Evolutionary conservation across 1,284 basidiomycete genomes (phyloP).

Genomic region (Chiua sp.): DNA sequence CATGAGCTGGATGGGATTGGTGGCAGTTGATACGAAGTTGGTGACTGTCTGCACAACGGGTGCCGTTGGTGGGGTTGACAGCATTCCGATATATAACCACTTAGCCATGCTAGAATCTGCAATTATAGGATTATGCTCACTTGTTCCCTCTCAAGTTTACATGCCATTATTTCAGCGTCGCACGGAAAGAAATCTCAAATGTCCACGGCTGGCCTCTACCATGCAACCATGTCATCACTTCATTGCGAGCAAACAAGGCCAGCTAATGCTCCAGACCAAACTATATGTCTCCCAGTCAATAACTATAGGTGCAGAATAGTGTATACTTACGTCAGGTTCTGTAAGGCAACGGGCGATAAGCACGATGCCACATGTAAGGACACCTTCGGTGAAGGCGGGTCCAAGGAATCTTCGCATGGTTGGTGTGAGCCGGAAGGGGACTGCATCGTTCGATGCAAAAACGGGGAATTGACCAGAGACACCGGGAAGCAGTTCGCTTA

Average conservation of each 20-base stretch:
- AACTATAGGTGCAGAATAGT: neutral
- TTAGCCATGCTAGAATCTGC: slow-evolving; percentile 28
- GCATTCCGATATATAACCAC: slow-evolving; percentile 36
- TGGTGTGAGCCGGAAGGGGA: slow-evolving; percentile 99
- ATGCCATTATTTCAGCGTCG: slow-evolving; percentile 84
- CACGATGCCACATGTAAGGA: slow-evolving; percentile 87
- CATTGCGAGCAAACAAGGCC: slow-evolving; percentile 92
- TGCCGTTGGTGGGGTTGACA: slow-evolving; percentile 43
- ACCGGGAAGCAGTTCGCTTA: slow-evolving; percentile 90
- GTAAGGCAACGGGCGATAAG: slow-evolving; percentile 92
- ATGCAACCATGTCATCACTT: slow-evolving; percentile 80
- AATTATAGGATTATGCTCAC: slow-evolving; percentile 44
- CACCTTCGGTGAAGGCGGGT: slow-evolving; percentile 88
- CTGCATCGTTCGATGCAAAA: slow-evolving; percentile 82
- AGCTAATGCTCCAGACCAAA: slow-evolving; percentile 90
- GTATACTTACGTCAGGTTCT: slow-evolving; percentile 81
- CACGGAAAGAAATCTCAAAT: slow-evolving; percentile 68
- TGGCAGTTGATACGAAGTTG: slow-evolving; percentile 80
- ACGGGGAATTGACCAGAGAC: slow-evolving; percentile 61
- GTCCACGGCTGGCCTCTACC: slow-evolving; percentile 55
- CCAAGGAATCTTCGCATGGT: slow-evolving; percentile 91
- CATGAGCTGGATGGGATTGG: slow-evolving; percentile 77
- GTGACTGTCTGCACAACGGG: slow-evolving; percentile 86
- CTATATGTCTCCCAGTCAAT: slow-evolving; percentile 45
- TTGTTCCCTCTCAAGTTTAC: slow-evolving; percentile 81